A percentile compares a stretch with the other conserved stretches of the same genome.
phyloP scores from a whole-genome alignment of 176 grass and related monocot species.

The Sorghum bicolor region Sorghum_bicolor_NCBIv3 NC_012872.2:56084501-56085000 shows the following conservation, averaged over 20 bases:
- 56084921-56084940: conserved; percentile 61
- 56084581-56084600: not conserved
- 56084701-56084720: conserved; percentile 43
- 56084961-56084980: conserved; percentile 54
- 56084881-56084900: not conserved
- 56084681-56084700: conserved; percentile 49
- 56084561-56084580: conserved; percentile 28
- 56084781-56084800: conserved; percentile 53
- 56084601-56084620: not conserved
- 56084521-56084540: conserved; percentile 79
- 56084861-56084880: conserved; percentile 8
- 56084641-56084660: conserved; percentile 56
- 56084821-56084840: not conserved
- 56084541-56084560: not conserved
- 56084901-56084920: conserved; percentile 48
- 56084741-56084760: conserved; percentile 71
- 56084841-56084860: not conserved
- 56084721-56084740: conserved; percentile 51
- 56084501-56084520: conserved; percentile 64
- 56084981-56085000: conserved; percentile 80
- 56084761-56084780: conserved; percentile 70
- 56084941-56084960: conserved; percentile 85
- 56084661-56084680: conserved; percentile 67
- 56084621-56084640: not conserved
- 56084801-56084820: not conserved